These are phyloP conservation scores for Clarkia xantiana DNA, from an alignment of 345 rosid species.

Conservation along the genomic window DNA sequence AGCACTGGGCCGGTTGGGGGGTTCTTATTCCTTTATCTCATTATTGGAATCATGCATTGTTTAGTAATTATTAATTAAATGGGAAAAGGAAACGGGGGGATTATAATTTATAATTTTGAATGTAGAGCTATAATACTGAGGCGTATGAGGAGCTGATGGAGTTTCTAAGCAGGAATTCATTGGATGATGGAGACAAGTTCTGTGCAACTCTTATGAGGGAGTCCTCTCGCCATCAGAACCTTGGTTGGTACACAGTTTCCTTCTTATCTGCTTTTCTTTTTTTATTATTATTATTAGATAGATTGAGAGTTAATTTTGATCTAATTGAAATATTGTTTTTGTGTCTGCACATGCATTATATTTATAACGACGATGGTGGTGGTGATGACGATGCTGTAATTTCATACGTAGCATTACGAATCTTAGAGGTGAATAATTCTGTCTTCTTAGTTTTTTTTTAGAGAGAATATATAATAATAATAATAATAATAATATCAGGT, in stretches of 20 bases:
- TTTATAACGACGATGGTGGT: too few species aligned
- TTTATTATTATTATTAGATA: too few species aligned
- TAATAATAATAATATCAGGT: conserved; percentile 24
- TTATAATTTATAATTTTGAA: conserved; percentile 5
- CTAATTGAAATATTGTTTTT: too few species aligned
- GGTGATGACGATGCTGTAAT: too few species aligned
- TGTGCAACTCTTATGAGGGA: conserved; percentile 60
- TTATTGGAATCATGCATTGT: too few species aligned
- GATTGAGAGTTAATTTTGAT: not conserved
- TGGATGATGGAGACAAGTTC: conserved; percentile 76
- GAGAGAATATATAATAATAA: not conserved
- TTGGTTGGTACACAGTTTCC: conserved; percentile 39
- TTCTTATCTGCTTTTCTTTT: not conserved
- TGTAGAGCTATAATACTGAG: conserved; percentile 71
- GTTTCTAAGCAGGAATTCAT: conserved; percentile 36
- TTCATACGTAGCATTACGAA: too few species aligned
- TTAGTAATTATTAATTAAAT: too few species aligned
- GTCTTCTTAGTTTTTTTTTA: not conserved
- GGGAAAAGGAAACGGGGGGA: too few species aligned
- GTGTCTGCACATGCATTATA: too few species aligned
- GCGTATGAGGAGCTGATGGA: conserved; percentile 61
- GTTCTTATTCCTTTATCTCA: too few species aligned
- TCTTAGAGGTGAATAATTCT: too few species aligned
- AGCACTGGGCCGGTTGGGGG: too few species aligned
- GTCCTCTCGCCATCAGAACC: conserved; percentile 51